Conservation (phyloP, 2,329 filamentous ascomycete species). For the Exophiala oligosperma region DNA sequence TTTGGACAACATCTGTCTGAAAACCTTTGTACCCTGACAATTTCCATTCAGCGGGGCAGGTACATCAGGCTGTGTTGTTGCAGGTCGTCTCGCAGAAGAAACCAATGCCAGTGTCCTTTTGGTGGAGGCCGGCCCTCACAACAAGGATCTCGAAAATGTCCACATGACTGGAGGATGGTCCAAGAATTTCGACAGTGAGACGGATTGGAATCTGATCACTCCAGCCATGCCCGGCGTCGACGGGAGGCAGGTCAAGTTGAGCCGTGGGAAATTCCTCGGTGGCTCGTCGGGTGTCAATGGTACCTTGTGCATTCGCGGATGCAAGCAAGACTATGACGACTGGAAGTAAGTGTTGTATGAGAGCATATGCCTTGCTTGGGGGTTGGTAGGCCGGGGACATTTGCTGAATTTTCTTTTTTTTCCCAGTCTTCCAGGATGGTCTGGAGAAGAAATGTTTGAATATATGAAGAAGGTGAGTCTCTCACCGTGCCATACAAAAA, state of each 20-base stretch:
- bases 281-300: slow-evolving; percentile 48
- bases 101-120: slow-evolving; percentile 43
- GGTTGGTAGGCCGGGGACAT: neutral
- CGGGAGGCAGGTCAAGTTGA: slow-evolving; percentile 44
- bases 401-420: slow-evolving; percentile 30
- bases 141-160: slow-evolving; percentile 45
- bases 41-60: slow-evolving; percentile 39
- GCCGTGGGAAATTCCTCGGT: slow-evolving; percentile 44
- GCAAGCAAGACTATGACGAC: slow-evolving; percentile 53
- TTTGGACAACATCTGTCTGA: neutral
- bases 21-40: neutral
- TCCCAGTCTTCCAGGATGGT: slow-evolving; percentile 53
- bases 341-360: slow-evolving; percentile 52
- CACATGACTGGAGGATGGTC: slow-evolving; percentile 48
- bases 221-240: slow-evolving; percentile 42
- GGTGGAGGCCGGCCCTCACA: slow-evolving; percentile 51
- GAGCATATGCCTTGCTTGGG: too few relatives aligned
- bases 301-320: slow-evolving; percentile 45
- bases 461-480: slow-evolving; percentile 55
- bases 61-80: slow-evolving; percentile 51
- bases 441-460: slow-evolving; percentile 57
- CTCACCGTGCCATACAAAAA: too few relatives aligned
- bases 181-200: slow-evolving; percentile 43
- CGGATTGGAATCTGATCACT: slow-evolving; percentile 48
- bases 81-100: slow-evolving; percentile 49